These are phyloP conservation scores for Entomortierella parvispora DNA, from an alignment of 192 early-diverging fungal genomes.

Conservation along the genomic window DNA sequence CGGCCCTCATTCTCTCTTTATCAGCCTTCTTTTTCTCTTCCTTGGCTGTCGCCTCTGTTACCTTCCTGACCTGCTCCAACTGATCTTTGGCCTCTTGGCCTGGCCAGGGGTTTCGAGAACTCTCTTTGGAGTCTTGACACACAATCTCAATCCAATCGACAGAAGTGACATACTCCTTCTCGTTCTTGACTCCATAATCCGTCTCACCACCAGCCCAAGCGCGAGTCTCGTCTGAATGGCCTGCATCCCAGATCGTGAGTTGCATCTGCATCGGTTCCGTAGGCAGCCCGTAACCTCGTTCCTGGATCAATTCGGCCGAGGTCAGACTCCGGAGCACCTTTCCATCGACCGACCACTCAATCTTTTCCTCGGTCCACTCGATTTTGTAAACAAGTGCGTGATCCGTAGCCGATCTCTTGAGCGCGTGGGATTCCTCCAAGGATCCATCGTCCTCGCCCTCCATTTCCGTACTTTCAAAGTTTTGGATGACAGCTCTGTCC, in stretches of 20 bases:
- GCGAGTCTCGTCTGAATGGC: slow-evolving; percentile 14
- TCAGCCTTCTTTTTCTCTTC: slow-evolving; percentile 4
- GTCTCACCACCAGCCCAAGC: slow-evolving; percentile 36
- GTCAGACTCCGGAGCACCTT: slow-evolving; percentile 34
- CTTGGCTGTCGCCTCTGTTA: neutral
- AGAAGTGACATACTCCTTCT: slow-evolving; percentile 19
- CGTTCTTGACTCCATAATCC: slow-evolving; percentile 30
- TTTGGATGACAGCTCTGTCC: neutral
- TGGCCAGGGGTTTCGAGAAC: slow-evolving; percentile 23
- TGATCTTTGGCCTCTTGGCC: slow-evolving; percentile 10
- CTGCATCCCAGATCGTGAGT: slow-evolving; percentile 43
- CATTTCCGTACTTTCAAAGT: neutral
- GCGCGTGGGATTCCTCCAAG: slow-evolving; percentile 21
- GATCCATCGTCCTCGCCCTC: slow-evolving; percentile 4
- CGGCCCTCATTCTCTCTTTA: slow-evolving; percentile 2
- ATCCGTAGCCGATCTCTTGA: slow-evolving; percentile 22
- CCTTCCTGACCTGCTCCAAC: slow-evolving; percentile 3
- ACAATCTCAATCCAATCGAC: slow-evolving; percentile 41
- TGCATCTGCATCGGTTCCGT: slow-evolving; percentile 30
- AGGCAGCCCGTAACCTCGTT: slow-evolving; percentile 8
- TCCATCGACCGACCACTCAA: slow-evolving; percentile 48
- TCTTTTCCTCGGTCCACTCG: slow-evolving; percentile 51
- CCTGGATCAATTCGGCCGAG: slow-evolving; percentile 20
- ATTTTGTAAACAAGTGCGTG: slow-evolving; percentile 42
- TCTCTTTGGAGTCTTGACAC: slow-evolving; percentile 17